phyloP scores from a whole-genome alignment of 2,329 filamentous ascomycete genomes.

The Epichloe gansuensis region DNA sequence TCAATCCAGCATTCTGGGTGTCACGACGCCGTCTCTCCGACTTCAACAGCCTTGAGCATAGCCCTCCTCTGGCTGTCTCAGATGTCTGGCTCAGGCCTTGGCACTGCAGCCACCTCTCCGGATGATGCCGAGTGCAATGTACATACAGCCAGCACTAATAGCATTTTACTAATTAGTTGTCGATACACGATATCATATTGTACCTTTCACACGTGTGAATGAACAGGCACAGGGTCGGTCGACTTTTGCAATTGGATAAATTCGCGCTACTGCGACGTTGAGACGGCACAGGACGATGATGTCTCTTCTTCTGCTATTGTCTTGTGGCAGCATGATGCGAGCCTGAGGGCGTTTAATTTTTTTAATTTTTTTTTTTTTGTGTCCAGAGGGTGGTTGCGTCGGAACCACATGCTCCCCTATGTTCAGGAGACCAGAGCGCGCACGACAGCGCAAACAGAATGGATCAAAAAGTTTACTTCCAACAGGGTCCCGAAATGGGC shows the following conservation, averaged over 20 bases:
- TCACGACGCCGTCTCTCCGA: not conserved
- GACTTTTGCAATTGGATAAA: no score
- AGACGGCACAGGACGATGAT: no score
- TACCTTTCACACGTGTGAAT: not conserved
- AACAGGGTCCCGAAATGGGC: not conserved
- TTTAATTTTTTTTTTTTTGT: no score
- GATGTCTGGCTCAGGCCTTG: not conserved
- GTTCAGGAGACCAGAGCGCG: not conserved
- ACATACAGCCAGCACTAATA: not conserved
- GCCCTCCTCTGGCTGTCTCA: not conserved
- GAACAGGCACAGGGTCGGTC: no score
- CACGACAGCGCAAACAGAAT: not conserved
- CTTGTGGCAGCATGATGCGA: no score
- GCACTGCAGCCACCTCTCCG: not conserved
- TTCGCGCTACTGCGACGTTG: no score
- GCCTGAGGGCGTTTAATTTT: no score
- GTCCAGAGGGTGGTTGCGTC: no score
- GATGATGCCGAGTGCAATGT: constrained; percentile 1
- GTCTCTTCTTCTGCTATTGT: no score
- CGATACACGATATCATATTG: not conserved
- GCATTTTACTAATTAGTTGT: not conserved
- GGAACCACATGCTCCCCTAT: not conserved
- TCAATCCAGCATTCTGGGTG: constrained; percentile 8
- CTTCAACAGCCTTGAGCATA: not conserved
- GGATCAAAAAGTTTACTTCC: not conserved